Evolutionary conservation across 805 yeast genomes (phyloP), one percentile per base, ranked within the genome.

Genomic region (Tetrapisispora taiwanensis): DNA sequence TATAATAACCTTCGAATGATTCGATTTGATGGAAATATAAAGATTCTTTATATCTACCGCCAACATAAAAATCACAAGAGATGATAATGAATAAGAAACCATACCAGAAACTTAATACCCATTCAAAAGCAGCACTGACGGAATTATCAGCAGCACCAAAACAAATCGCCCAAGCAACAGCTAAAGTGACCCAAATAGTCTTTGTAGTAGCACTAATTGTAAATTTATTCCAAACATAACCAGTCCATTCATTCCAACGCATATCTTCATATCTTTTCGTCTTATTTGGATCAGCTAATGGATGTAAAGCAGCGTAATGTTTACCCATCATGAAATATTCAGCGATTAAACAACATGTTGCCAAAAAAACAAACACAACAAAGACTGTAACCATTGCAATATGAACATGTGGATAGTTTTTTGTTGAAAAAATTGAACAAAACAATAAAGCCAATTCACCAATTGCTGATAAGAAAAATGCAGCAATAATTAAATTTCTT

Each of bases 31-130:
- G 54, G 52, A 62, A 62, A 49, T 57, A 60, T 34, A 53, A 50
- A 6, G 65, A 60, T 26, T 49, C 19, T 41, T 48, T 48, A 36
- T 53, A 56, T 48, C 68, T 65, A 17, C 79, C 74, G 18, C 84
- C 80, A 1, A 87, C 81, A 53, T 74, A 72, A 51, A 88, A 71
- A 59, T 90, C 97, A 47, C 75, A 71, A 1, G 83, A 67, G 60
- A 89, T 70, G 45, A 80, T 65, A 4, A 81, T 56, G 50, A 81
- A 74, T 48, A 84, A 69, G 30, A 81, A 54, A 3, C 95, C 92
- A 58, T 84, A 89, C 78, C 85, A 80, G 63, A 80, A 89, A n/a
- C 90, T 79, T 36, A 89, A 63, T 3, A 79, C 58, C 97, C 97
- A 90, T 64, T 90, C 97, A 58, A 83, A 77, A 18, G 71, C 67